Percentiles rank a stretch among this genome's conserved stretches.
These are phyloP conservation scores for Porpolomopsis calyptriformis DNA, from an alignment of 768 basidiomycete species.

Conservation along the genomic window DNA sequence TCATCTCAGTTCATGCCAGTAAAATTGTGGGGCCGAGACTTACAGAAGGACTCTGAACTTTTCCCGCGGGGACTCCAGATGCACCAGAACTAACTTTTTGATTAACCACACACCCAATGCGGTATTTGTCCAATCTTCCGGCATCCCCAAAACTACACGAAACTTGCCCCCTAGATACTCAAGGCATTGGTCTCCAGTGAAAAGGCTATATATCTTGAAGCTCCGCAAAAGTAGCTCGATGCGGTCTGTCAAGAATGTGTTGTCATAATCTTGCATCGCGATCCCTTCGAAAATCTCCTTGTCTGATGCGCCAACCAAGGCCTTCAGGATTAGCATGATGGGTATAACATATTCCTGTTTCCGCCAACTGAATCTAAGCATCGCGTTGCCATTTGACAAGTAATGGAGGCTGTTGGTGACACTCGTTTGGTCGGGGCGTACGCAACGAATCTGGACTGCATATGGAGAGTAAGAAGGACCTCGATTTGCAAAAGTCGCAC, in stretches of 20 bases:
- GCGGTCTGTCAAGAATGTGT: conserved; percentile 95
- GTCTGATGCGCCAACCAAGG: conserved; percentile 82
- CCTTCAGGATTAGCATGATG: conserved; percentile 93
- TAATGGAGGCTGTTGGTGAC: conserved; percentile 97
- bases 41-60: conserved; percentile 93
- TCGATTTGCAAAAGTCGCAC: conserved; percentile 84
- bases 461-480: conserved; percentile 92
- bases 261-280: conserved; percentile 92
- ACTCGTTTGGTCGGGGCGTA: conserved; percentile 85
- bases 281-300: conserved; percentile 94
- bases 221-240: conserved; percentile 89
- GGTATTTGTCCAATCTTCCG: conserved; percentile 86
- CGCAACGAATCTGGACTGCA: conserved; percentile 92
- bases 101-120: conserved; percentile 76
- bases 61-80: conserved; percentile 76
- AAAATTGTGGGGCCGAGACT: conserved; percentile 21
- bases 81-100: conserved; percentile 80
- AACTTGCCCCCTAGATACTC: conserved; percentile 97
- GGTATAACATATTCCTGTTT: conserved; percentile 99
- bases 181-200: conserved; percentile 83
- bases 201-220: conserved; percentile 86
- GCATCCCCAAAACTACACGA: conserved; percentile 78
- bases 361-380: conserved; percentile 90
- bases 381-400: conserved; percentile 92
- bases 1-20: conserved; percentile 1